Conservation (phyloP, 208 protist genomes). For the Blechomonas ayalai region DNA sequence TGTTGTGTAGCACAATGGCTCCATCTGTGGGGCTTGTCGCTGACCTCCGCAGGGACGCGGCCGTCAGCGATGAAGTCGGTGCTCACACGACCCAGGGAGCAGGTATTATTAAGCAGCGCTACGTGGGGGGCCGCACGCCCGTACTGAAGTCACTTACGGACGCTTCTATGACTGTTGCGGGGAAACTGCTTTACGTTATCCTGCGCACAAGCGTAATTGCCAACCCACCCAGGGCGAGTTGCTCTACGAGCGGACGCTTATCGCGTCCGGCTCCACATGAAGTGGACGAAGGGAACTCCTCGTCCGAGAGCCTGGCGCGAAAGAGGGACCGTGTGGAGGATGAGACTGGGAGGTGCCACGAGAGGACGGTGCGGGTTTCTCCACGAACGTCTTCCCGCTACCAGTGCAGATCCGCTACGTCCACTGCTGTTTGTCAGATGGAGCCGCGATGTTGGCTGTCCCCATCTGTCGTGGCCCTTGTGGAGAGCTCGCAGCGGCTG, state of each 20-base stretch:
- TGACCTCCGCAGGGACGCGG: no score
- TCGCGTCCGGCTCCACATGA: background rate
- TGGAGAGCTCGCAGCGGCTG: conserved; percentile 41
- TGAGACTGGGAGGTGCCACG: background rate
- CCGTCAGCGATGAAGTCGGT: background rate
- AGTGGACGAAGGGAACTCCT: background rate
- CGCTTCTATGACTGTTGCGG: conserved; percentile 17
- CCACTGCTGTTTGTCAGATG: conserved; percentile 19
- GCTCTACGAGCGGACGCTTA: background rate
- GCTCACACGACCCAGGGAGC: background rate
- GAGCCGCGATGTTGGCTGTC: conserved; percentile 47
- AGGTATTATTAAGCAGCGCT: background rate
- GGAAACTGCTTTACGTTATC: conserved; percentile 72
- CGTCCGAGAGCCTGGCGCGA: conserved; percentile 4
- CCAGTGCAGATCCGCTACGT: conserved; percentile 4
- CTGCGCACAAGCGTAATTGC: conserved; percentile 64
- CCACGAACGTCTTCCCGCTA: background rate
- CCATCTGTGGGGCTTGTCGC: background rate
- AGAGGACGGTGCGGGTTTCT: background rate
- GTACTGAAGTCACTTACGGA: no score
- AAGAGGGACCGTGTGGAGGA: background rate
- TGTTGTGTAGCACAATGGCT: conserved; percentile 11
- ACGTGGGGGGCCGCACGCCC: no score
- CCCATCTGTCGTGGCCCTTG: conserved; percentile 26
- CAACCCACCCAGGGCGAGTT: conserved; percentile 3